Conservation (phyloP, 371 early-diverging fungal species). For the Batrachochytrium dendrobatidis region DNA sequence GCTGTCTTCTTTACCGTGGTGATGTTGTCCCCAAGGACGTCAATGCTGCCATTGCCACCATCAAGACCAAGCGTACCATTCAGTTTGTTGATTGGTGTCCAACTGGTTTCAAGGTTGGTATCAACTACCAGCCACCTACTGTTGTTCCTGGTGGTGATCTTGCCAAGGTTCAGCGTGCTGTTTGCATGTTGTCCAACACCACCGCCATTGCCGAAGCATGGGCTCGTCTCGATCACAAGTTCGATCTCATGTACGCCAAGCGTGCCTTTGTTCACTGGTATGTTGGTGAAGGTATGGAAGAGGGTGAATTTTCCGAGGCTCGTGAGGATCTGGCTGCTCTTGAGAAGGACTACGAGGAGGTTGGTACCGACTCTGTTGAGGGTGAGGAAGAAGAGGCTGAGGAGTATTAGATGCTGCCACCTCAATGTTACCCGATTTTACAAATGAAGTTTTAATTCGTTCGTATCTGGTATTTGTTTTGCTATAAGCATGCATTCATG, state of each 20-base stretch:
- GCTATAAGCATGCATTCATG: too few species aligned
- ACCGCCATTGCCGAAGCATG: constrained; percentile 96
- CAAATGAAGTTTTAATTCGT: too few species aligned
- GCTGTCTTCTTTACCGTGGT: constrained; percentile 92
- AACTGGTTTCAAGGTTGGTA: constrained; percentile 96
- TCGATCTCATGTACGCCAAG: constrained; percentile 95
- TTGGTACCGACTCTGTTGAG: constrained; percentile 81
- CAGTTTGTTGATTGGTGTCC: constrained; percentile 99
- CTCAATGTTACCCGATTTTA: too few species aligned
- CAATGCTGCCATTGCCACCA: constrained; percentile 76
- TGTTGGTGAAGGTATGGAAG: constrained; percentile 96
- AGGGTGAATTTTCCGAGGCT: constrained; percentile 99
- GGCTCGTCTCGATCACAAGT: constrained; percentile 92
- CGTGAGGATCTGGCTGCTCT: constrained; percentile 99
- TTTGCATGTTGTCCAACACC: constrained; percentile 93
- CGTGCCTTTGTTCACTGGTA: constrained; percentile 99
- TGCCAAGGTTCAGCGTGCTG: constrained; percentile 88
- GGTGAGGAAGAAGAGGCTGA: constrained; percentile 66
- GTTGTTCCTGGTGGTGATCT: constrained; percentile 89
- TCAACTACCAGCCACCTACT: constrained; percentile 85
- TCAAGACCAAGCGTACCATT: constrained; percentile 85
- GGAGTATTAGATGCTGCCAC: constrained; percentile 36
- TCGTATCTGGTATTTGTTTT: too few species aligned
- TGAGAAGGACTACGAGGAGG: constrained; percentile 99
- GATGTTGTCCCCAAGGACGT: constrained; percentile 86